A percentile compares a stretch with the other conserved stretches of the same genome.
Conservation (phyloP, 495 filamentous ascomycete species). For the Hamigera avellanea region DNA sequence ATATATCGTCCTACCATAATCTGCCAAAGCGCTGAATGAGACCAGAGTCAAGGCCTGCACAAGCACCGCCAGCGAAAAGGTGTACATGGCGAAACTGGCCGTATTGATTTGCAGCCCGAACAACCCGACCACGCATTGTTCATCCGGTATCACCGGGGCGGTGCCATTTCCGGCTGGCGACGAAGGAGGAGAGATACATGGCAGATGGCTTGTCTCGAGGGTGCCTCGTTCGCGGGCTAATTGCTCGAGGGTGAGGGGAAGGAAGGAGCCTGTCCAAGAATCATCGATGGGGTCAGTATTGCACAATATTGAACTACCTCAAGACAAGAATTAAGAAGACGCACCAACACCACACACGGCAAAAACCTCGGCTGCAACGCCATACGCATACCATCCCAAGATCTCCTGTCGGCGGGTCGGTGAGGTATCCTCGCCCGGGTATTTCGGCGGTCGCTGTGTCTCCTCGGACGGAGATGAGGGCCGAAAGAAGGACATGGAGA, state of each 20-base stretch:
- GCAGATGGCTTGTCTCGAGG: constrained; percentile 40
- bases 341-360: constrained; percentile 67
- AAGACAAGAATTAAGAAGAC: constrained; percentile 1
- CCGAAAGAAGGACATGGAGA: constrained; percentile 2
- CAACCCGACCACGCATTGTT: constrained; percentile 34
- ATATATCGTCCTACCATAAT: constrained; percentile 35
- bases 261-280: constrained; percentile 60
- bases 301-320: neutral
- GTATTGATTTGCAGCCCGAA: constrained; percentile 37
- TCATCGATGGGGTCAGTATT: constrained; percentile 3
- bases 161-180: constrained; percentile 34
- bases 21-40: constrained; percentile 40
- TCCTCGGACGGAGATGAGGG: constrained; percentile 13
- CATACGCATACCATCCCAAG: constrained; percentile 81
- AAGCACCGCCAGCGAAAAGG: constrained; percentile 38
- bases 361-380: constrained; percentile 84
- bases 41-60: constrained; percentile 42
- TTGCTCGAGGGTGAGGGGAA: constrained; percentile 81
- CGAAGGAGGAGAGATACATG: constrained; percentile 22
- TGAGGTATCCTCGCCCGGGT: constrained; percentile 72
- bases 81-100: constrained; percentile 46
- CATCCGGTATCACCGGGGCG: constrained; percentile 42
- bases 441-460: constrained; percentile 34
- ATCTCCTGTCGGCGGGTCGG: constrained; percentile 71
- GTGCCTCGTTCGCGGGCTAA: constrained; percentile 74